Evolutionary conservation across 2,329 filamentous ascomycete genomes (phyloP).

Genomic region (Sarocladiaceae sp.): DNA sequence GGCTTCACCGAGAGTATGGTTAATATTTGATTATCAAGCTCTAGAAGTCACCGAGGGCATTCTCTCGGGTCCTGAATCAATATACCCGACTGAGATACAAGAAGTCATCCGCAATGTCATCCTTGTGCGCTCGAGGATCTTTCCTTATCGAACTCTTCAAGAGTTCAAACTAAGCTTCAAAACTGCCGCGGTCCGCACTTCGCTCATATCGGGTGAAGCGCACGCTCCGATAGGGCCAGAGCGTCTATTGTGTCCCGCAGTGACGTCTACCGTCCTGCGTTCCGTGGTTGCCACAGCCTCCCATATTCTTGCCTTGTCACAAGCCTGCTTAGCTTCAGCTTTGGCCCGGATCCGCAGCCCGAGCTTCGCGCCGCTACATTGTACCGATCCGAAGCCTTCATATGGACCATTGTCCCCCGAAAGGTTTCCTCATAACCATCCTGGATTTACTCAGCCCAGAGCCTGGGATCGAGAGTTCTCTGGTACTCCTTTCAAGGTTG

Average conservation of each 20-base stretch:
- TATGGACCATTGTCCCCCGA: background rate
- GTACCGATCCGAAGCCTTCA: background rate
- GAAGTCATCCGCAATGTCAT: background rate
- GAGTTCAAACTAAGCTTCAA: background rate
- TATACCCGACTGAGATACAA: background rate
- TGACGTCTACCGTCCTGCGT: background rate
- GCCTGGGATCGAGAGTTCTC: background rate
- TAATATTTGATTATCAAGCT: background rate
- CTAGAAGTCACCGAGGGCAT: background rate
- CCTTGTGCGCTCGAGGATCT: background rate
- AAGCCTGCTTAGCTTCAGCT: background rate
- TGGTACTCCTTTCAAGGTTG: background rate
- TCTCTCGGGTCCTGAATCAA: background rate
- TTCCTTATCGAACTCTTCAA: background rate
- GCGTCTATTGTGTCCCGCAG: background rate
- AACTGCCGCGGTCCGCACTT: background rate
- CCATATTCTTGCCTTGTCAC: background rate
- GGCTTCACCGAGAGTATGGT: background rate
- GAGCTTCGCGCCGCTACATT: background rate
- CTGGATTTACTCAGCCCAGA: background rate
- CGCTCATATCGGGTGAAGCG: background rate
- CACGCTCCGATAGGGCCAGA: background rate
- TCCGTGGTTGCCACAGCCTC: background rate
- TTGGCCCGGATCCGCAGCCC: background rate
- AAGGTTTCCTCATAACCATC: background rate